Conservation (phyloP, 2,329 filamentous ascomycete genomes). For the Nemania diffusa region DNA sequence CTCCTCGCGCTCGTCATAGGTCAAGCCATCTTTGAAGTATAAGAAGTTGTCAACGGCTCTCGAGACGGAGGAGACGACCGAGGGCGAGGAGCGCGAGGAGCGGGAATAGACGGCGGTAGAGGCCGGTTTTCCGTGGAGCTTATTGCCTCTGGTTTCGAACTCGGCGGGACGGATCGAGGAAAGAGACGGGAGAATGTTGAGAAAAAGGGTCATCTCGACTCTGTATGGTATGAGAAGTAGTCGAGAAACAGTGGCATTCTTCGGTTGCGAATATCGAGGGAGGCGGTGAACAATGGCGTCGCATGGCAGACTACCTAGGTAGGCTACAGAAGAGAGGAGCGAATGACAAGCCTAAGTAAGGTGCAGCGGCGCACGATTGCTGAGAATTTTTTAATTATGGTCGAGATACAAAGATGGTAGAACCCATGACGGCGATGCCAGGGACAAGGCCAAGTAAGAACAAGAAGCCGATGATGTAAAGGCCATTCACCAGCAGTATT, state of each 20-base stretch:
- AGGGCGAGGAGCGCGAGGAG: constrained; percentile 8
- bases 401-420: background rate
- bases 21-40: constrained; percentile 65
- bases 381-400: background rate
- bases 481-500: background rate
- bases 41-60: constrained; percentile 56
- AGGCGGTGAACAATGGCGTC: background rate
- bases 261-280: constrained; percentile 2
- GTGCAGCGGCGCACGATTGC: background rate
- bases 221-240: constrained; percentile 1
- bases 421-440: background rate
- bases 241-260: constrained; percentile 10
- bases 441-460: background rate
- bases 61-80: constrained; percentile 45
- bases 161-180: constrained; percentile 26
- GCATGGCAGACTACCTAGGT: background rate
- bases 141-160: constrained; percentile 9
- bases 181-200: constrained; percentile 40
- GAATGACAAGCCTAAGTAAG: background rate
- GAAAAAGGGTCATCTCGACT: constrained; percentile 43
- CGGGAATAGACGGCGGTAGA: constrained; percentile 3
- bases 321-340: background rate
- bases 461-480: background rate
- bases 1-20: constrained; percentile 60
- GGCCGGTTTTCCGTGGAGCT: background rate